phyloP scores from a whole-genome alignment of 345 rosid genomes.

The Eucalyptus marginata region DNA sequence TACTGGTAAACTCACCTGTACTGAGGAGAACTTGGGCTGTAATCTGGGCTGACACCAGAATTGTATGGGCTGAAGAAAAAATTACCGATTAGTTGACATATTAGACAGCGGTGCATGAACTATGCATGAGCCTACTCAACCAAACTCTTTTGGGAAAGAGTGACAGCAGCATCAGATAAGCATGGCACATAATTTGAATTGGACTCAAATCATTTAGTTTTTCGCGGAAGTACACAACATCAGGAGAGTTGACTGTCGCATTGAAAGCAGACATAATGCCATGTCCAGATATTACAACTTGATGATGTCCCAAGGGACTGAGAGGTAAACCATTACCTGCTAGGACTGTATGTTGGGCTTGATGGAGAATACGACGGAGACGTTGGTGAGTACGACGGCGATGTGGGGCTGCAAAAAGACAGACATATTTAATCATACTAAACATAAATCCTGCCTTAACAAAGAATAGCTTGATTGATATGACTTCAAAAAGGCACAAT shows the following conservation, averaged over 20 bases:
- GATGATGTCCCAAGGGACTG: neutral
- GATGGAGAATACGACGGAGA: slow-evolving; percentile 93
- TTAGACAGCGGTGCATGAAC: neutral
- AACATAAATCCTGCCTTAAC: neutral
- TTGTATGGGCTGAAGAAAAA: slow-evolving; percentile 48
- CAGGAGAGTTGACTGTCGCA: neutral
- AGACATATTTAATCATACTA: neutral
- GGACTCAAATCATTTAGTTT: neutral
- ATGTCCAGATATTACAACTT: neutral
- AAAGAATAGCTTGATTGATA: neutral
- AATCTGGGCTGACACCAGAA: slow-evolving; percentile 64
- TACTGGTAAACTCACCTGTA: slow-evolving; percentile 22
- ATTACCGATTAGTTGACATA: neutral
- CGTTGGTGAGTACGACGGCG: slow-evolving; percentile 87
- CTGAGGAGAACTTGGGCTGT: slow-evolving; percentile 66
- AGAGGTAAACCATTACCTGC: slow-evolving; percentile 42
- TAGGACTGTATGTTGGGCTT: slow-evolving; percentile 85
- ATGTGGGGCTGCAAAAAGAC: slow-evolving; percentile 60
- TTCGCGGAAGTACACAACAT: neutral
- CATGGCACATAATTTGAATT: neutral
- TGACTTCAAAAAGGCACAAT: neutral
- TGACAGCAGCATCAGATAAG: neutral
- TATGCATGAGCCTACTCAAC: neutral
- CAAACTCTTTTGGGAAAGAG: neutral
- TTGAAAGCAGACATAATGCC: neutral